phyloP scores from a whole-genome alignment of 257 asterid genomes.

The Jacaranda mimosifolia region DNA sequence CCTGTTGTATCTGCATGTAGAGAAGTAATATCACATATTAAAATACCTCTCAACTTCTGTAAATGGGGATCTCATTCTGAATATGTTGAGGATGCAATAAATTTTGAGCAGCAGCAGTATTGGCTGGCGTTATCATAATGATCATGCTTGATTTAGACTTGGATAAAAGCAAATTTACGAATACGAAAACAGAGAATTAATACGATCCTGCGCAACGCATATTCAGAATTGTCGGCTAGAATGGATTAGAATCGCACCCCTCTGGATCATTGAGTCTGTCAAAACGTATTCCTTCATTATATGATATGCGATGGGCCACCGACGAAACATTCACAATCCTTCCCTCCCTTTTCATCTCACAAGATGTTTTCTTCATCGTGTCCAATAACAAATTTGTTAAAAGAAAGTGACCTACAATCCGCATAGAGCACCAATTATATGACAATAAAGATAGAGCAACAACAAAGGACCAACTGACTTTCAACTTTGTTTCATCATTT shows the following conservation, averaged over 20 bases:
- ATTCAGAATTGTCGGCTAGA: not conserved
- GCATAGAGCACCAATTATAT: constrained; percentile 18
- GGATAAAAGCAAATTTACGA: not conserved
- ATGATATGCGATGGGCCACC: constrained; percentile 62
- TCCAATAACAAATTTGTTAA: constrained; percentile 74
- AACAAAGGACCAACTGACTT: constrained; percentile 4
- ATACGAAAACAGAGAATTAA: not conserved
- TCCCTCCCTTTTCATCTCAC: constrained; percentile 72
- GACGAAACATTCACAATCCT: constrained; percentile 89
- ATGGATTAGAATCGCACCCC: constrained; percentile 46
- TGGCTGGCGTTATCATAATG: not conserved
- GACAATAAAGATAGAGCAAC: not conserved
- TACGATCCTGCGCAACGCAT: not conserved
- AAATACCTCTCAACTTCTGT: not conserved
- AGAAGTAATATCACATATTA: constrained; percentile 20
- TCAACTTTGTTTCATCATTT: not conserved
- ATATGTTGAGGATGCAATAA: not conserved
- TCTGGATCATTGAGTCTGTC: constrained; percentile 63
- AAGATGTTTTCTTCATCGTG: constrained; percentile 79
- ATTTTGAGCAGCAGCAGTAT: not conserved
- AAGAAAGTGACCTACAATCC: constrained; percentile 88
- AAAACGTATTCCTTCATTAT: constrained; percentile 75
- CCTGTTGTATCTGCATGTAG: constrained; percentile 57
- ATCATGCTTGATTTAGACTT: not conserved
- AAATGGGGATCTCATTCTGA: not conserved